phyloP scores from a whole-genome alignment of 768 basidiomycete genomes.

The Candolleomyces aberdarensis region DNA sequence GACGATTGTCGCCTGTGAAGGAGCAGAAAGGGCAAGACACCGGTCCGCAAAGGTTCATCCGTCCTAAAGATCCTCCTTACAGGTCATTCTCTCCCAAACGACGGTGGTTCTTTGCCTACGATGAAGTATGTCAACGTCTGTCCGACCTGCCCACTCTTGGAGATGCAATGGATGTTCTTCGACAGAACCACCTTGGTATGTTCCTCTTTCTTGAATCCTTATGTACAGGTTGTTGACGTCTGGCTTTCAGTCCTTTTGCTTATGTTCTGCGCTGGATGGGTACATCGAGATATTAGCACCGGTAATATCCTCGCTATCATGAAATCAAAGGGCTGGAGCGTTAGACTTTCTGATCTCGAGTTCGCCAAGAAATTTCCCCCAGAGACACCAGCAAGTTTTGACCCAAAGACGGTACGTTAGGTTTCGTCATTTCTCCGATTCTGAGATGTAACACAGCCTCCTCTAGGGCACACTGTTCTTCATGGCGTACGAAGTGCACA shows the following conservation, averaged over 20 bases:
- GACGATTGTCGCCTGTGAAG: background rate
- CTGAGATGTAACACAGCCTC: background rate
- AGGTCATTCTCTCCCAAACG: background rate
- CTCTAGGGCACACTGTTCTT: conserved; percentile 12
- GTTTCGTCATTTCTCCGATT: background rate
- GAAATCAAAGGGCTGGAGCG: background rate
- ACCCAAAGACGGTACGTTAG: conserved; percentile 6
- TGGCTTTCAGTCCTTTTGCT: conserved; percentile 1
- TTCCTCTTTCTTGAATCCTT: background rate
- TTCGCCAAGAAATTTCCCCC: conserved; percentile 5
- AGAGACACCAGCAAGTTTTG: background rate
- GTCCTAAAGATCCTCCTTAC: background rate
- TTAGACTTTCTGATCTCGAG: conserved; percentile 8
- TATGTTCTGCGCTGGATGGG: conserved; percentile 6
- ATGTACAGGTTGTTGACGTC: background rate
- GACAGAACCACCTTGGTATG: background rate
- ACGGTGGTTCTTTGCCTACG: background rate
- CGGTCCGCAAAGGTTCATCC: background rate
- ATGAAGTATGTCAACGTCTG: background rate
- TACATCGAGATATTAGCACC: conserved; percentile 8
- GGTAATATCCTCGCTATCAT: conserved; percentile 3
- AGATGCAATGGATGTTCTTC: conserved; percentile 2
- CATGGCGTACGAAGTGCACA: conserved; percentile 10
- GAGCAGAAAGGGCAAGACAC: background rate
- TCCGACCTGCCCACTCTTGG: background rate